A percentile compares a stretch with the other conserved stretches of the same genome.
These are phyloP conservation scores for Tylopilus intermedius DNA, from an alignment of 768 basidiomycete species.

Conservation along the genomic window DNA sequence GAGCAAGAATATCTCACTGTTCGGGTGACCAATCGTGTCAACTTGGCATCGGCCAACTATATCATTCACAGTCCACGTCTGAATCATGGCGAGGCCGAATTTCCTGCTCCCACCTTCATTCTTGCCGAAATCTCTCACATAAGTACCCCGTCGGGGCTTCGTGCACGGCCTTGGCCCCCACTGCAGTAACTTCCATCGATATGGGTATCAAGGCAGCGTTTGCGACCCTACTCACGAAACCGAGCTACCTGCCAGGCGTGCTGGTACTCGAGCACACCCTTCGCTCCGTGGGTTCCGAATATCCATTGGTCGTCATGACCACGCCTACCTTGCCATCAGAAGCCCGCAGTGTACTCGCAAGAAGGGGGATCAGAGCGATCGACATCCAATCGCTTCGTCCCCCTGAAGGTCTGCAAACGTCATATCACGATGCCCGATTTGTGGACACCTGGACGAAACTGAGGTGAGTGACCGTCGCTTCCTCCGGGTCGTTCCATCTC, in stretches of 20 bases:
- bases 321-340: conserved; percentile 53
- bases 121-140: background rate
- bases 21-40: no score
- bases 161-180: background rate
- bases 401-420: conserved; percentile 33
- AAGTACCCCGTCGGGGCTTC: background rate
- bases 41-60: no score
- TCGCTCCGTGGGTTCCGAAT: conserved; percentile 50
- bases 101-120: background rate
- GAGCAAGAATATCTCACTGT: no score
- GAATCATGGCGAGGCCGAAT: no score
- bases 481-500: no score
- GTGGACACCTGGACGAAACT: conserved; percentile 64
- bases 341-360: conserved; percentile 46
- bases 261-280: conserved; percentile 53
- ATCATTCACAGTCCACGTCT: background rate
- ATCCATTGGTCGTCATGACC: conserved; percentile 77
- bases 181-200: background rate
- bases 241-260: conserved; percentile 51
- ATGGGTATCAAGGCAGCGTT: conserved; percentile 52
- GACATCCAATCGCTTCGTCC: conserved; percentile 62
- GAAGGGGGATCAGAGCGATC: conserved; percentile 48
- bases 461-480: conserved; percentile 30
- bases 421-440: conserved; percentile 44
- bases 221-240: conserved; percentile 73